Percentiles rank a stretch among this genome's conserved stretches.
Conservation (phyloP, 2,329 filamentous ascomycete species). For the Trichoderma sp. region DNA sequence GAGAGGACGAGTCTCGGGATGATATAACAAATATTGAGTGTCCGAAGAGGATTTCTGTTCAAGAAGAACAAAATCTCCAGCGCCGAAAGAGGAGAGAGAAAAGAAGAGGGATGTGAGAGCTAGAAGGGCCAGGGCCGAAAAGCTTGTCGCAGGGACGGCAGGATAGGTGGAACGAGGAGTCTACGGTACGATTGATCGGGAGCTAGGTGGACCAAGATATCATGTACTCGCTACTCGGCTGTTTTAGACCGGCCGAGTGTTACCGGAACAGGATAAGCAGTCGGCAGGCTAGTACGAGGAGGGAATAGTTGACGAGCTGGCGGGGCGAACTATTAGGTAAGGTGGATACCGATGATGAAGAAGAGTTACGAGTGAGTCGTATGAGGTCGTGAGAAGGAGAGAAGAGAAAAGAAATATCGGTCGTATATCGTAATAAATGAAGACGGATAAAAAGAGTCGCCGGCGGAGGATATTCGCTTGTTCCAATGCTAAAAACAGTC, state of each 20-base stretch:
- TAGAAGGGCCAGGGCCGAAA: neutral
- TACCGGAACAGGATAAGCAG: neutral
- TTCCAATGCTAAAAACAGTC: neutral
- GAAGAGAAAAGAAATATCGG: neutral
- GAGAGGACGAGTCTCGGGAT: neutral
- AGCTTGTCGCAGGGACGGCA: constrained; percentile 9
- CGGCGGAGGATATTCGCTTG: neutral
- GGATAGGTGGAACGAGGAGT: neutral
- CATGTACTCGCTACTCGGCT: neutral
- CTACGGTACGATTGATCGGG: constrained; percentile 5
- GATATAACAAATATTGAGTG: neutral
- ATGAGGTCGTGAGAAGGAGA: neutral
- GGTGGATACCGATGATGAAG: neutral
- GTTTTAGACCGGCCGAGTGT: neutral
- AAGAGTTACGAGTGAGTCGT: neutral
- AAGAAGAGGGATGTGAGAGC: neutral
- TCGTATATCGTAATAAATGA: neutral
- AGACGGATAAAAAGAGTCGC: neutral
- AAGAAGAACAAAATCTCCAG: too few relatives aligned
- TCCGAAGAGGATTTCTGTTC: neutral
- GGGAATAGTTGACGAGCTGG: neutral
- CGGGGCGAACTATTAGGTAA: neutral
- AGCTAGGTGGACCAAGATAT: neutral
- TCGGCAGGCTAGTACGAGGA: neutral
- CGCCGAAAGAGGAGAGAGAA: neutral